A percentile compares a stretch with the other conserved stretches of the same genome.
These are phyloP conservation scores for Rhizopogon roseolus DNA, from an alignment of 768 basidiomycete species.

Conservation along the genomic window DNA sequence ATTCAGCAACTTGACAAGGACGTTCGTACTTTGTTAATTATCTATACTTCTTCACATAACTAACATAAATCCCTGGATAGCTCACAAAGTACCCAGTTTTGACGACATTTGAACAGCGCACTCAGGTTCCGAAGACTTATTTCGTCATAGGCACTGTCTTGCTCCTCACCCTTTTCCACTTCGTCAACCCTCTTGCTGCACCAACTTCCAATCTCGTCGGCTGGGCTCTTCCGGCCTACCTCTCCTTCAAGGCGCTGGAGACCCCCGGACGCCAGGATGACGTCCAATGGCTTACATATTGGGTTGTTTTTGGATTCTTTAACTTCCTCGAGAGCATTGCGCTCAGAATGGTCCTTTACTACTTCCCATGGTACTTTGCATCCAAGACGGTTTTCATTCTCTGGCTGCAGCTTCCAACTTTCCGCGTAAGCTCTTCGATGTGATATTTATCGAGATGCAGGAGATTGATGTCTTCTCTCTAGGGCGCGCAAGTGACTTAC, in stretches of 20 bases:
- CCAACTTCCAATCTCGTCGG: constrained; percentile 94
- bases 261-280: constrained; percentile 78
- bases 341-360: constrained; percentile 81
- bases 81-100: constrained; percentile 85
- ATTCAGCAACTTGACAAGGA: constrained; percentile 93
- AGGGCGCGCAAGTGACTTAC: constrained; percentile 90
- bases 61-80: constrained; percentile 30
- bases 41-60: neutral
- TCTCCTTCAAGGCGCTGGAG: constrained; percentile 94
- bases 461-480: constrained; percentile 6
- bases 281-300: constrained; percentile 97
- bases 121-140: constrained; percentile 91
- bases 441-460: neutral
- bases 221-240: constrained; percentile 90
- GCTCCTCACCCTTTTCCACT: constrained; percentile 70
- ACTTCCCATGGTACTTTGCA: constrained; percentile 90
- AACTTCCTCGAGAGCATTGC: constrained; percentile 90
- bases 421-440: constrained; percentile 57
- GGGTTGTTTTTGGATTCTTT: constrained; percentile 92
- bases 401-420: constrained; percentile 85
- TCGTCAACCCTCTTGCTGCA: constrained; percentile 86
- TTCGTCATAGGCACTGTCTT: constrained; percentile 68
- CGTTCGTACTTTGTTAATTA: constrained; percentile 41
- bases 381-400: constrained; percentile 89
- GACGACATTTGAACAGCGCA: constrained; percentile 81